Conservation (phyloP, 768 basidiomycete species). For the Pilatotrama ljubarskyi region DNA sequence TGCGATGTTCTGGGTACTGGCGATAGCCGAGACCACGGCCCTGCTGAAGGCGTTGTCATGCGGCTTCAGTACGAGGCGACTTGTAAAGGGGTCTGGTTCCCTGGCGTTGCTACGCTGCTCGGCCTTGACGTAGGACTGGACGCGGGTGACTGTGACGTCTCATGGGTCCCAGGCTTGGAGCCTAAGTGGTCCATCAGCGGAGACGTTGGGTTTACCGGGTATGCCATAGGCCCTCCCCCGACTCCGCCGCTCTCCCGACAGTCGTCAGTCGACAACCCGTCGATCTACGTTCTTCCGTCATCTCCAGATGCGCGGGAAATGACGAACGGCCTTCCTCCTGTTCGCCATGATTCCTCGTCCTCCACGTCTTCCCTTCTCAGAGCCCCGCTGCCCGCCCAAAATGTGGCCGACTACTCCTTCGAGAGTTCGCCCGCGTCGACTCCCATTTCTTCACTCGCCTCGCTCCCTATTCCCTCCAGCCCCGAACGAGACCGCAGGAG, state of each 20-base stretch:
- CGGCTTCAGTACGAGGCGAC: slow-evolving; percentile 69
- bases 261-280: slow-evolving; percentile 34
- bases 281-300: slow-evolving; percentile 27
- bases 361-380: slow-evolving; percentile 58
- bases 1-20: slow-evolving; percentile 57
- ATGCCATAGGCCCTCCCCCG: slow-evolving; percentile 51
- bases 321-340: slow-evolving; percentile 16
- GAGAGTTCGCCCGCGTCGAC: slow-evolving; percentile 61
- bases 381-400: slow-evolving; percentile 67
- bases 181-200: slow-evolving; percentile 63
- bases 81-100: slow-evolving; percentile 79
- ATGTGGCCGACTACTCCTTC: slow-evolving; percentile 73
- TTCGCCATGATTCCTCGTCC: slow-evolving; percentile 26
- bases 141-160: slow-evolving; percentile 64
- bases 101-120: slow-evolving; percentile 78
- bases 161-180: slow-evolving; percentile 58
- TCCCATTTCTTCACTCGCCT: slow-evolving; percentile 43
- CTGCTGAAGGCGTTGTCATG: slow-evolving; percentile 53
- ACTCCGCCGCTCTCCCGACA: slow-evolving; percentile 42
- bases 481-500: slow-evolving; percentile 38
- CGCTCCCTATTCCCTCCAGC: slow-evolving; percentile 37
- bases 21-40: slow-evolving; percentile 27
- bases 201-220: slow-evolving; percentile 70
- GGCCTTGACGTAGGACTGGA: slow-evolving; percentile 76
- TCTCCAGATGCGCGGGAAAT: slow-evolving; percentile 22